Evolutionary conservation across 2,329 filamentous ascomycete species (phyloP), one percentile per base, ranked within the genome.

Genomic region (Pseudogymnoascus sp.): DNA sequence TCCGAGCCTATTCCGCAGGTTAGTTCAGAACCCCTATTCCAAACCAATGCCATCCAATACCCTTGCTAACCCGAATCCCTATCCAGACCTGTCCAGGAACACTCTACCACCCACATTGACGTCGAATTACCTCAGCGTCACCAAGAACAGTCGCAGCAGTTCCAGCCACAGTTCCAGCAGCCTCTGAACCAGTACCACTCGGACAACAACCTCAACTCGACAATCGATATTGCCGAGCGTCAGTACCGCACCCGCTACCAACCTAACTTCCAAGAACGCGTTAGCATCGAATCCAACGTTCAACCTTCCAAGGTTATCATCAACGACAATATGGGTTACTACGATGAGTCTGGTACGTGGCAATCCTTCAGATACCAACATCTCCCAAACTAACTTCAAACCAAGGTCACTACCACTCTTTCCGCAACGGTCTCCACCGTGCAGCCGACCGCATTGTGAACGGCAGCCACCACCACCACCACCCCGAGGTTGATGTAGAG

Each of bases 241-340:
- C 80, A 86, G 76, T 87, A 87, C 75, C 84, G 85, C 73, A 77
- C 84, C 74, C 83, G 82, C 68, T 78, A 80, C 76, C 82, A 84
- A 69, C 79, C 82, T 69, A 76, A 73, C 73, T 79, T 78, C 75
- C 77, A 80, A 75, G 78, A 83, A 73, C 80, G 85, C 72, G 76
- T 81, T 67, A 82, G 82, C 73, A 76, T 88, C 65, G 70, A 74
- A 69, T 64, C 69, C 44, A 74, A 73, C 65, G 71, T 74, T 66
- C 72, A 75, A 62, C 68, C 69, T 63, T 69, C 73, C 65, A 65
- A 70, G 28, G 67, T 64, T 63, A 62, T 65, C 33, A 23, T 60
- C 61, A 60, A 56, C 44, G 62, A 77, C 82, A 85, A 86, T 74
- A 90, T 90, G 87, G 87, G 87, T 81, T 90, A 89, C 80, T 89